phyloP scores from a whole-genome alignment of 345 rosid species.

The Physaria fendleri region DNA sequence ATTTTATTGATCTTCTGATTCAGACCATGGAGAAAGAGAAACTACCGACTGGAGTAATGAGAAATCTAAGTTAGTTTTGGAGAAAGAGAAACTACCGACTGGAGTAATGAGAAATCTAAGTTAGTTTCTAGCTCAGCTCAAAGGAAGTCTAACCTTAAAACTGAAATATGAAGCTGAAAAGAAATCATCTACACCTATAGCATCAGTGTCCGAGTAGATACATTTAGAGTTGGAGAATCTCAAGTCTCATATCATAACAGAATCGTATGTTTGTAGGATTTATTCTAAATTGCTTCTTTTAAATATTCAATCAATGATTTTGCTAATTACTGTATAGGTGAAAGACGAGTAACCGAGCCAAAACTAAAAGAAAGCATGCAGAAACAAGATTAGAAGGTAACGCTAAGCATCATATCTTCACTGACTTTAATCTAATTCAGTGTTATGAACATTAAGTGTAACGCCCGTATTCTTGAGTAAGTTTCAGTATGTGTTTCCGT shows the following conservation, averaged over 20 bases:
- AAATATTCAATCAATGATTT: slow-evolving; percentile 23
- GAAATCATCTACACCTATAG: slow-evolving; percentile 69
- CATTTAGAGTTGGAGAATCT: slow-evolving; percentile 51
- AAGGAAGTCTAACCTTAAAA: slow-evolving; percentile 41
- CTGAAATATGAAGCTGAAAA: slow-evolving; percentile 52
- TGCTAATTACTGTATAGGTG: slow-evolving; percentile 40
- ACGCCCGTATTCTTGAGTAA: no score
- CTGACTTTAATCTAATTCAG: neutral
- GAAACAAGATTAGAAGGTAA: slow-evolving; percentile 70
- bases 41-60: no score
- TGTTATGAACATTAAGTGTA: neutral
- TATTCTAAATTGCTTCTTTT: slow-evolving; percentile 5
- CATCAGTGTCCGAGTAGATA: slow-evolving; percentile 65
- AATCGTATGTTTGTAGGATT: slow-evolving; percentile 46
- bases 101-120: no score
- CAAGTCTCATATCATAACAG: slow-evolving; percentile 61
- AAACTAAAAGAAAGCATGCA: slow-evolving; percentile 63
- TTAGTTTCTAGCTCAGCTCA: slow-evolving; percentile 39
- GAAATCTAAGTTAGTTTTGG: no score
- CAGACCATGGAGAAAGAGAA: no score
- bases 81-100: no score
- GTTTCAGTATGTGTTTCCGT: no score
- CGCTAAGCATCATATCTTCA: neutral
- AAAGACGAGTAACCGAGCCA: slow-evolving; percentile 51
- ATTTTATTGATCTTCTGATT: no score